Percentiles rank a stretch among this genome's conserved stretches.
Evolutionary conservation across 306 rosid species (phyloP).

Genomic region (Trichosanthes truncata): DNA sequence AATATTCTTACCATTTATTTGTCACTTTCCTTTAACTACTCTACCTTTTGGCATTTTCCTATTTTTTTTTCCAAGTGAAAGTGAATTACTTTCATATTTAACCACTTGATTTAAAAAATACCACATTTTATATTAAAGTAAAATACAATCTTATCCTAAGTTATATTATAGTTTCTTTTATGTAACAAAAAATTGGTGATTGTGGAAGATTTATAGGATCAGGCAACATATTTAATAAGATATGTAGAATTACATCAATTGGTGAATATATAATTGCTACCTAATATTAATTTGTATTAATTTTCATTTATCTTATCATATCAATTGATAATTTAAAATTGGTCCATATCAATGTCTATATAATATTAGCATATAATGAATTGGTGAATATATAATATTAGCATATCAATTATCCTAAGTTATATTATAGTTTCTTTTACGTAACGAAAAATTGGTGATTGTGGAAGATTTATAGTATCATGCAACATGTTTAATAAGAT

Average conservation of each 20-base stretch:
- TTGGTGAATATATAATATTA: too few species aligned
- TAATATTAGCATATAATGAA: too few species aligned
- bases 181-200: too few species aligned
- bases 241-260: neutral
- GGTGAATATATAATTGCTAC: too few species aligned
- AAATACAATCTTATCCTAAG: neutral
- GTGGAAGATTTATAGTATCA: neutral
- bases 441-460: too few species aligned
- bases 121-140: neutral
- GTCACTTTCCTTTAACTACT: slow-evolving; percentile 1
- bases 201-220: neutral
- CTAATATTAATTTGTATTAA: too few species aligned
- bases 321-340: too few species aligned
- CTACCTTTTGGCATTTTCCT: neutral
- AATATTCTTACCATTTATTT: neutral
- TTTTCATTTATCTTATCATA: too few species aligned
- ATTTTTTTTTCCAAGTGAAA: neutral
- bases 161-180: neutral
- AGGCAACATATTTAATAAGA: neutral
- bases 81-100: neutral
- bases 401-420: neutral
- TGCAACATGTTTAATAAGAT: neutral
- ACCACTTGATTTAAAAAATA: neutral
- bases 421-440: neutral
- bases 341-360: too few species aligned